Conservation (phyloP, 192 early-diverging fungal genomes). For the Helicostylum pulchrum region DNA sequence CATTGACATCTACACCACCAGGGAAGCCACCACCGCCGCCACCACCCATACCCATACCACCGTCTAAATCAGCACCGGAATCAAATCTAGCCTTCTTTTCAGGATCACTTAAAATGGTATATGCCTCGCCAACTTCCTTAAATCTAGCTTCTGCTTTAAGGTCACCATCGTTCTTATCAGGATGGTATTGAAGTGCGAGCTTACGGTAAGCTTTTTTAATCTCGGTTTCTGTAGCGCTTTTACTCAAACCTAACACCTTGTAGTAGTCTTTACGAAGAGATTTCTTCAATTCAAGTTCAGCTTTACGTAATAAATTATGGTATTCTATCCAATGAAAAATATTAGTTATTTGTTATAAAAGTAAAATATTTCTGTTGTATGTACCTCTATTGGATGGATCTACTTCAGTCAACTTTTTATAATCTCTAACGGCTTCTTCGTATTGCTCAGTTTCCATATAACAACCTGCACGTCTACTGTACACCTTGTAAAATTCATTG, state of each 20-base stretch:
- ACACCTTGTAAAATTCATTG: conserved; percentile 65
- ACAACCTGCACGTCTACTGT: conserved; percentile 73
- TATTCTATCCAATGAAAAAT: too few species aligned
- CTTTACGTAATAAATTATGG: conserved; percentile 46
- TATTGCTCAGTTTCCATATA: conserved; percentile 69
- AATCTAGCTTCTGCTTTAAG: conserved; percentile 71
- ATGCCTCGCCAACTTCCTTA: conserved; percentile 83
- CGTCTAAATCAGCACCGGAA: conserved; percentile 77
- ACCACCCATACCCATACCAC: conserved; percentile 40
- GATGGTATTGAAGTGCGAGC: conserved; percentile 85
- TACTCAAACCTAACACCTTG: conserved; percentile 78
- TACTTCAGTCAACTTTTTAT: conserved; percentile 55
- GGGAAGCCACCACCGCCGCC: conserved; percentile 39
- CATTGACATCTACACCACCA: conserved; percentile 58
- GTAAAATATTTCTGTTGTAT: too few species aligned
- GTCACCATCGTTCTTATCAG: conserved; percentile 82
- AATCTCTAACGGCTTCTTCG: conserved; percentile 79
- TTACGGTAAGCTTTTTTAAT: conserved; percentile 84
- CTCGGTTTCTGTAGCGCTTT: conserved; percentile 72
- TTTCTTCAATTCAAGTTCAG: conserved; percentile 63
- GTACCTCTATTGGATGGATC: conserved; percentile 63
- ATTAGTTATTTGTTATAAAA: too few species aligned
- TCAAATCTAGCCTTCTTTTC: conserved; percentile 80
- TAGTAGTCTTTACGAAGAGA: conserved; percentile 96
- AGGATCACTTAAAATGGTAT: conserved; percentile 74